phyloP scores from a whole-genome alignment of 306 rosid species.

The Oxytropis ochrocephala region DNA sequence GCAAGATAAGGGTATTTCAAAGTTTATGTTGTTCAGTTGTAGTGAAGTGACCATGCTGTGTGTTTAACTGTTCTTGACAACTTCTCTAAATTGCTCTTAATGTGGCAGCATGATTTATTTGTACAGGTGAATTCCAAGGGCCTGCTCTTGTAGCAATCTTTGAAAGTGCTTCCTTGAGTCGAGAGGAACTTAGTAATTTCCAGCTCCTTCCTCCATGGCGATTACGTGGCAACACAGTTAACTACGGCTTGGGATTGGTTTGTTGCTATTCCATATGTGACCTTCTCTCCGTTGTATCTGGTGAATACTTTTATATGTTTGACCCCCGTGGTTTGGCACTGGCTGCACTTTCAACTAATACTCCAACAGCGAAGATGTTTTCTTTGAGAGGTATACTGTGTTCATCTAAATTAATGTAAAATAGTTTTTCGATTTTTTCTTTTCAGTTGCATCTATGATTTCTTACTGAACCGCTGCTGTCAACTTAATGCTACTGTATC shows the following conservation, averaged over 20 bases:
- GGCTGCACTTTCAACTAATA: constrained; percentile 53
- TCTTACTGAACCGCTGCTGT: background rate
- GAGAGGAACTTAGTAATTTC: constrained; percentile 83
- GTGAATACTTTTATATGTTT: constrained; percentile 84
- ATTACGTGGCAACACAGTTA: constrained; percentile 72
- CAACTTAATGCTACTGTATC: background rate
- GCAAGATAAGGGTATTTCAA: background rate
- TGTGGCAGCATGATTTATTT: constrained; percentile 23
- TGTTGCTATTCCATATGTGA: constrained; percentile 77
- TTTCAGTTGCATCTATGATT: background rate
- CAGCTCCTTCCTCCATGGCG: constrained; percentile 98
- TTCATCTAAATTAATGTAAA: constrained; percentile 7
- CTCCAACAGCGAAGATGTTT: constrained; percentile 84
- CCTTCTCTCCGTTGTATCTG: constrained; percentile 76
- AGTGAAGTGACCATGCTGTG: constrained; percentile 11
- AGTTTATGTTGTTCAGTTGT: constrained; percentile 10
- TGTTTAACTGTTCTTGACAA: constrained; percentile 6
- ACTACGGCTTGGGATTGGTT: constrained; percentile 84
- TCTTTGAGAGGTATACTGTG: constrained; percentile 59
- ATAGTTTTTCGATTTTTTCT: background rate
- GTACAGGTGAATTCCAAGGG: constrained; percentile 91
- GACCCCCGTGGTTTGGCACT: constrained; percentile 86
- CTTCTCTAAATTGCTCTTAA: constrained; percentile 9
- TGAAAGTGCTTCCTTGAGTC: constrained; percentile 84
- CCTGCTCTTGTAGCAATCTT: constrained; percentile 83